These are phyloP conservation scores for Talinum fruticosum DNA, from an alignment of 148 eudicot genomes.

Conservation along the genomic window DNA sequence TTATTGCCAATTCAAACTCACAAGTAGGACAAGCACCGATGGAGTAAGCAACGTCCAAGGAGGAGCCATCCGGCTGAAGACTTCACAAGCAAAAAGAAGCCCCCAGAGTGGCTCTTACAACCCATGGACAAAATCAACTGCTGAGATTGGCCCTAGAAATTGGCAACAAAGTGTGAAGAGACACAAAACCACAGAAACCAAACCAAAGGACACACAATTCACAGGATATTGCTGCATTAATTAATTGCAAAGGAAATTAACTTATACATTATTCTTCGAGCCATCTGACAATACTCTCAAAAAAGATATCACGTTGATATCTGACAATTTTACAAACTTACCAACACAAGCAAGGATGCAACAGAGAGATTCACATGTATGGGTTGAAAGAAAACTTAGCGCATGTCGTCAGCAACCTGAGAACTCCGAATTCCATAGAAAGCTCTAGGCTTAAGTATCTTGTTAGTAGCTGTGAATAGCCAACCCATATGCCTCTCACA, in stretches of 20 bases:
- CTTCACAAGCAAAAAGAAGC: background rate
- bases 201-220: background rate
- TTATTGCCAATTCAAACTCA: too few species aligned
- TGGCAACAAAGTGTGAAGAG: background rate
- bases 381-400: slow-evolving; percentile 15
- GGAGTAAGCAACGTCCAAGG: background rate
- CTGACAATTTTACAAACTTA: slow-evolving; percentile 11
- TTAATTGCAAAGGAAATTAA: background rate
- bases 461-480: slow-evolving; percentile 75
- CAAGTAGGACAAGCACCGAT: too few species aligned
- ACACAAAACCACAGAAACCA: background rate
- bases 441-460: slow-evolving; percentile 64
- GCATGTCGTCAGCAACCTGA: slow-evolving; percentile 65
- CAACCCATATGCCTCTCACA: slow-evolving; percentile 89
- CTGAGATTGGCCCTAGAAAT: background rate
- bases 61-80: background rate
- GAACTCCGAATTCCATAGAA: slow-evolving; percentile 87
- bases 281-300: background rate
- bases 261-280: background rate
- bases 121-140: background rate
- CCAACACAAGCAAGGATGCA: slow-evolving; percentile 2
- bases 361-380: background rate
- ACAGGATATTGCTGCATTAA: background rate
- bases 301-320: background rate
- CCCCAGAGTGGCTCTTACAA: background rate